Base-by-base conservation (phyloP, 2,329 filamentous ascomycete genomes). In the Aspergillus fructus region DNA sequence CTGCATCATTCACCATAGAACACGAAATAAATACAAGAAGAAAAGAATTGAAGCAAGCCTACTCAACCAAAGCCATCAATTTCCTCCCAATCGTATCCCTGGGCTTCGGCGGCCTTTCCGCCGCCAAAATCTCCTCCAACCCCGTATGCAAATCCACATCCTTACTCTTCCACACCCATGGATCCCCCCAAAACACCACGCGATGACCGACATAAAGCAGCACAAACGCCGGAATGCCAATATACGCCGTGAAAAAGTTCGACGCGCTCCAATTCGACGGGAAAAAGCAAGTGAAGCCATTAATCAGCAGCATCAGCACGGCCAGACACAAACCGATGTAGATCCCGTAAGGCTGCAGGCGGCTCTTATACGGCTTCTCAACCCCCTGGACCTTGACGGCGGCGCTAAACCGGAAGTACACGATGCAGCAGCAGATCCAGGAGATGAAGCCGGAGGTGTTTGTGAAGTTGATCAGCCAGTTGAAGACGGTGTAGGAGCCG, bases 211-310 rank as follows among this genome's bases (percentile, higher is more conserved):
- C 71, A 64, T 84, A 86, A 51, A 87, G 62, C 6, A 73, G 56
- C n/a, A 85, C 64, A 66, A 88, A 88, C 17, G 86, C 80, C 0
- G 85, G 84, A 49, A 89, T 83, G 8, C 85, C 85, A n/a, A 88
- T 80, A 64, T 89, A 89, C 0, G 84, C 79, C 0, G 85, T 86
- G 62, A 88, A 74, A 65, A 94, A 94, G 64, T 79, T 79, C 5
- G 80, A 78, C 0, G 81, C 82, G 15, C 79, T 82, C 83, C 86
- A 93, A 27, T 86, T 78, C 7, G 79, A 75, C 0, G 85, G 83
- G 70, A 88, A 88, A 70, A 93, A 93, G 13, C 89, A 83, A 37
- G 86, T 83, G 73, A 92, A 93, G 1, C 89, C 90, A 65, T 91
- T 91, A 64, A 90, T 87, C 3, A 93, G 73, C 1, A 82, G 84